A percentile compares a stretch with the other conserved stretches of the same genome.
phyloP scores from a whole-genome alignment of 257 asterid genomes.

The Solanum boliviense region DNA sequence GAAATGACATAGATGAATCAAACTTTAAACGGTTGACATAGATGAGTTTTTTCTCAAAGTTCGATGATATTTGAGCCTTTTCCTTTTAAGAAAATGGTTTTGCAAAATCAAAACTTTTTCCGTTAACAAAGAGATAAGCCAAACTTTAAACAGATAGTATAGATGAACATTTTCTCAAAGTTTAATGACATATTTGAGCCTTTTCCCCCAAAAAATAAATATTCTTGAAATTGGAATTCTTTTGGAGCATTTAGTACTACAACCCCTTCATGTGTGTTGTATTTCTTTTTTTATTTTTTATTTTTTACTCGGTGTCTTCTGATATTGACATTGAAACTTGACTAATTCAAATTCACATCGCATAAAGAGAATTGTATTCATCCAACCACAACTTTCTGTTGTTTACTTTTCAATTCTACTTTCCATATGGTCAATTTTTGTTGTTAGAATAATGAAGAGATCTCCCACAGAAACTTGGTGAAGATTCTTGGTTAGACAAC shows the following conservation, averaged over 20 bases:
- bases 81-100: too few relatives aligned
- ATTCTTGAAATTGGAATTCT: neutral
- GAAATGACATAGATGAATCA: too few relatives aligned
- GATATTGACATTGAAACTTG: neutral
- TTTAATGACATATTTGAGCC: too few relatives aligned
- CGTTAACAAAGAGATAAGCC: too few relatives aligned
- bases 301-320: neutral
- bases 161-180: too few relatives aligned
- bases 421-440: neutral
- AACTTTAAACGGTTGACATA: too few relatives aligned
- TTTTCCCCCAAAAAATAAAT: neutral
- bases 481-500: neutral
- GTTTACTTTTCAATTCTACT: neutral
- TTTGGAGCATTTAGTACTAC: neutral
- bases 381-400: neutral
- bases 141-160: too few relatives aligned
- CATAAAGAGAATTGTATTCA: neutral
- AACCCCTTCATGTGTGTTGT: neutral
- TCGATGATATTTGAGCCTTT: too few relatives aligned
- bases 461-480: neutral
- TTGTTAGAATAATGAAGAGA: neutral
- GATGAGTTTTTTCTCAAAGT: too few relatives aligned
- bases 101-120: too few relatives aligned
- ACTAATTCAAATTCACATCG: rapidly evolving
- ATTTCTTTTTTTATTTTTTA: too few relatives aligned